Evolutionary conservation across 345 rosid genomes (phyloP), one percentile per base, ranked within the genome.

Genomic region (Citrus cavaleriei): DNA sequence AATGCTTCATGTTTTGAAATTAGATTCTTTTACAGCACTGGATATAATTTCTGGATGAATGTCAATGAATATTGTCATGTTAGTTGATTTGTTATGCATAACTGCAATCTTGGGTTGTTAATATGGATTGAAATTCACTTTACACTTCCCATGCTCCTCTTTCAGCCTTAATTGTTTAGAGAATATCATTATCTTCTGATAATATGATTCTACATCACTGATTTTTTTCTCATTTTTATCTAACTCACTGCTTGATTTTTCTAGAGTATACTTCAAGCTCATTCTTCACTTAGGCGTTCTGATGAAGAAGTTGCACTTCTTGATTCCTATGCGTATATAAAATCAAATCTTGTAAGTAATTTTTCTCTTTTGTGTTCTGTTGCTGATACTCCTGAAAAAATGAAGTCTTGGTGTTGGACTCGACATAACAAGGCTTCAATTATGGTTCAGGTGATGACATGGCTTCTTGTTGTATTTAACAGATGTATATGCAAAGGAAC

Each of bases 261-360:
- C 34, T 79, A 95, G 99, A 93, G 86, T 81, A 85, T 95, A 80
- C 79, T 93, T 10, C 87, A 80, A 78, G 93, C 84, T 58, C 92
- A 95, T 89, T 79, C 89, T 61, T 79, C 94, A 70, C 78, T 95
- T 49, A 86, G 83, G 81, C 92, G 96, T 62, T 83, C 95, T 70
- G 85, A 81, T 82, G 96, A 95, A 78, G 98, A 95, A 82, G 68
- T 90, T 77, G 87, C 91, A 76, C 82, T 86, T 40, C 70, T 93
- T 81, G 91, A 92, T 83, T 89, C 97, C 63, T 86, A 85, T 82
- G 87, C 98, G 18, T 87, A 85, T 10, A 87, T 95, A 75, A 88
- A 82, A 83, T 91, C 99, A 80, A 91, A 88, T 84, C 88, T 92
- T 81, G 99, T 95, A 82, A 82, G 97, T 84, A 55, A 68, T 72